These are phyloP conservation scores for Camelina hispida DNA, from an alignment of 345 rosid species.

Conservation along the genomic window DNA sequence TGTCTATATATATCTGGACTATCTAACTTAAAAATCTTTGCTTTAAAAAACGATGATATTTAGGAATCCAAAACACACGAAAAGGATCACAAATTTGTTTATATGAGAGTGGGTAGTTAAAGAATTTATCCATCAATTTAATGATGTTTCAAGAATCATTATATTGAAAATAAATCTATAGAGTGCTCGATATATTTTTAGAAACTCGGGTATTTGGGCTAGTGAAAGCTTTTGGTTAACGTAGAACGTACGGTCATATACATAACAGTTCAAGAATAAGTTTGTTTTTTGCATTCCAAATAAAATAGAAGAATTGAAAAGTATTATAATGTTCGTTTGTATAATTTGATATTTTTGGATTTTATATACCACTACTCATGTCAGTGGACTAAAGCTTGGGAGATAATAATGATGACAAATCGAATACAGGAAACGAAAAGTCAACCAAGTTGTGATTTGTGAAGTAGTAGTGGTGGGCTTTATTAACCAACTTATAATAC, in stretches of 20 bases:
- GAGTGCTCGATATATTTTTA: neutral
- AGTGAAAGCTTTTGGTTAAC: neutral
- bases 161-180: neutral
- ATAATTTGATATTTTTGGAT: constrained; percentile 13
- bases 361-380: constrained; percentile 1
- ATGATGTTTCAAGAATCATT: neutral
- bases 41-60: neutral
- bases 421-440: constrained; percentile 17
- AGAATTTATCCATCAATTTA: neutral
- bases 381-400: constrained; percentile 29
- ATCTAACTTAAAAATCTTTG: neutral
- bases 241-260: neutral
- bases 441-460: constrained; percentile 34
- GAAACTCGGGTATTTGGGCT: neutral
- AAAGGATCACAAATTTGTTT: neutral
- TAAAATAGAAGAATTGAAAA: constrained; percentile 14
- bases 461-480: constrained; percentile 28
- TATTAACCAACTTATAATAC: constrained; percentile 40
- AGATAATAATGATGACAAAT: constrained; percentile 38
- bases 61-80: neutral
- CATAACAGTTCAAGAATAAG: neutral
- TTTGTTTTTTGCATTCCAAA: neutral
- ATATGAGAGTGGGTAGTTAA: neutral
- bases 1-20: no score
- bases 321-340: constrained; percentile 16